Base-by-base conservation (phyloP, 257 asterid species). In the Datura wrightii region DNA sequence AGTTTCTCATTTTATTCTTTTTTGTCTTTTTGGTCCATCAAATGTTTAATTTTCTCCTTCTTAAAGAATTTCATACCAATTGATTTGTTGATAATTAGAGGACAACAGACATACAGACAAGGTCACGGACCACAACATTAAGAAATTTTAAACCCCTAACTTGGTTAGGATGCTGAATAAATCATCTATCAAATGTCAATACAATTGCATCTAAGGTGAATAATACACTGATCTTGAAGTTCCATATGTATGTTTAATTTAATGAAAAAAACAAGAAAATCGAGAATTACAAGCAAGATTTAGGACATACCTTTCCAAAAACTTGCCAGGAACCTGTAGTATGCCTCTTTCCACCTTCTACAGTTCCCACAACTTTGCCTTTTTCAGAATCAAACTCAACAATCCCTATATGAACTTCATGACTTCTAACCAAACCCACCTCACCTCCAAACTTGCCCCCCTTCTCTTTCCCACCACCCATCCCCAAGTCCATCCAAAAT, bases 401-500 rank as follows among this genome's bases (percentile, higher is more conserved):
- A 83, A 62, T 41, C 65, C 55, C 87, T 83, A 71, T 81, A 37
- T 82, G 83, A 72, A 78, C 82, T 72, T 87, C 91, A 72, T 82
- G 83, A 83, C 65, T 85, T 62, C 76, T 87, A 62, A 85, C 83
- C 84, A 85, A 85, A 50, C 63, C 84, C 87, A 82, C 41, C 85
- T 88, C 93, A 85, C 79, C 41, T 52, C 88, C 88, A 85, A 66
- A 87, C 65, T 81, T 87, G 62, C 79, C 79, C 39, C 72, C 56
- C 72, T 88, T 90, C 78, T 60, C 82, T 62, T 86, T 91, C 82
- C 85, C 91, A 46, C 85, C 84, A 54, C 65, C 59, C 70, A 85
- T 87, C 19, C 97, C 98, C 59, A 92, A 86, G 91, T 97, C 99
- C 99, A 97, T 97, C 84, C 90, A 94, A 87, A 97, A 92, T 85